A percentile compares a stretch with the other conserved stretches of the same genome.
phyloP scores from a whole-genome alignment of 768 basidiomycete species.

The Boletus sp. region DNA sequence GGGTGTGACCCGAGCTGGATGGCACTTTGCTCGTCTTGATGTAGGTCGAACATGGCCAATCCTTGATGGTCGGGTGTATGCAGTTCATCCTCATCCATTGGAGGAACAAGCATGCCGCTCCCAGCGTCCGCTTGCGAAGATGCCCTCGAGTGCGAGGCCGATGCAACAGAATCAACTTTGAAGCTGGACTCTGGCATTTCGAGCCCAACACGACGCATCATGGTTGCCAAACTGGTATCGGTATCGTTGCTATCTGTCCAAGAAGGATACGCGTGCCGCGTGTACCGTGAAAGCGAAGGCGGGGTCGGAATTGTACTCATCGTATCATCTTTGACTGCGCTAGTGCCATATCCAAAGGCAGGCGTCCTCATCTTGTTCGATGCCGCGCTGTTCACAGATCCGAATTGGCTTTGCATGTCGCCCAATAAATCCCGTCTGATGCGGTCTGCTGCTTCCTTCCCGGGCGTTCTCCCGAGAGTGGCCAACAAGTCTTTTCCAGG shows the following conservation, averaged over 20 bases:
- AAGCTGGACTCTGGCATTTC: conserved; percentile 36
- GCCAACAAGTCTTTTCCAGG: conserved; percentile 55
- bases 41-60: conserved; percentile 24
- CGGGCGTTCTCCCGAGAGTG: conserved; percentile 60
- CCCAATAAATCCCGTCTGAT: conserved; percentile 65
- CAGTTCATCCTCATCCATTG: conserved; percentile 2
- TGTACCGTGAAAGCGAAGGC: conserved; percentile 69
- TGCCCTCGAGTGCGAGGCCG: conserved; percentile 7
- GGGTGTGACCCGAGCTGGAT: conserved; percentile 12
- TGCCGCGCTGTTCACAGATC: conserved; percentile 10
- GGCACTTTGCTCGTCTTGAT: conserved; percentile 23
- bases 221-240: conserved; percentile 63
- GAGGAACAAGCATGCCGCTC: neutral
- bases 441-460: conserved; percentile 64
- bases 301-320: conserved; percentile 68
- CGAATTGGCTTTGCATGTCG: conserved; percentile 42
- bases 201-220: conserved; percentile 63
- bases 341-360: conserved; percentile 26
- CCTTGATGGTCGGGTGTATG: conserved; percentile 26
- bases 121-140: conserved; percentile 7
- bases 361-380: conserved; percentile 26
- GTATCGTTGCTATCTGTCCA: conserved; percentile 43
- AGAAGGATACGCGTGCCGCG: conserved; percentile 36
- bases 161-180: conserved; percentile 13
- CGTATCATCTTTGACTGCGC: conserved; percentile 46